phyloP scores from a whole-genome alignment of 805 yeast genomes.

The Saccharomycopsis synnaedendra region DNA sequence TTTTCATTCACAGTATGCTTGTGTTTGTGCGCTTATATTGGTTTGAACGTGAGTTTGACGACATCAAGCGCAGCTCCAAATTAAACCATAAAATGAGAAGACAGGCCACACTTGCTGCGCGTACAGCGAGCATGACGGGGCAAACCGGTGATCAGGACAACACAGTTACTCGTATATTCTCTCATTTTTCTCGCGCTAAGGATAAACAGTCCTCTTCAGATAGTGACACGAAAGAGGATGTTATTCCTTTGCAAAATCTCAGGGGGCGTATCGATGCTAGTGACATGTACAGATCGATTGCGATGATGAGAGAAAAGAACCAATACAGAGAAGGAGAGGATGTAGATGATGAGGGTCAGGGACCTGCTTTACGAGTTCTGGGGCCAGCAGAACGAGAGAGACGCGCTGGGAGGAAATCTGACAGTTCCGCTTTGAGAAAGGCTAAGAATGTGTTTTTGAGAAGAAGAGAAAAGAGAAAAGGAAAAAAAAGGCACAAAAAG shows the following conservation, averaged over 20 bases:
- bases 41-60: constrained; percentile 81
- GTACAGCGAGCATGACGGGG: constrained; percentile 21
- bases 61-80: constrained; percentile 69
- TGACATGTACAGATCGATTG: constrained; percentile 76
- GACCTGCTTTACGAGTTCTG: constrained; percentile 66
- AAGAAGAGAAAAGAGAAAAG: neutral
- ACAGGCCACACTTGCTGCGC: constrained; percentile 57
- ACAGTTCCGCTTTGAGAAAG: neutral
- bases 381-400: constrained; percentile 67
- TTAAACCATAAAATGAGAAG: constrained; percentile 73
- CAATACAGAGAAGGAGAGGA: constrained; percentile 15
- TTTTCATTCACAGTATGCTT: constrained; percentile 71
- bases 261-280: constrained; percentile 47
- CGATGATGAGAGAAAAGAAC: constrained; percentile 56
- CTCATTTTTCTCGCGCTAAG: neutral
- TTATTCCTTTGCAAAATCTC: too few species aligned
- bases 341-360: constrained; percentile 37
- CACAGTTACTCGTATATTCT: neutral
- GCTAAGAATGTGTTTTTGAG: neutral
- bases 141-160: neutral
- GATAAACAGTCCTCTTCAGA: neutral
- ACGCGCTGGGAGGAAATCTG: neutral
- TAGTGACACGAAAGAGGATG: too few species aligned
- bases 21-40: constrained; percentile 74
- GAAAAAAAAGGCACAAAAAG: neutral